These are phyloP conservation scores for Sporothrix phasma DNA, from an alignment of 2,329 filamentous ascomycete species.

Conservation along the genomic window DNA sequence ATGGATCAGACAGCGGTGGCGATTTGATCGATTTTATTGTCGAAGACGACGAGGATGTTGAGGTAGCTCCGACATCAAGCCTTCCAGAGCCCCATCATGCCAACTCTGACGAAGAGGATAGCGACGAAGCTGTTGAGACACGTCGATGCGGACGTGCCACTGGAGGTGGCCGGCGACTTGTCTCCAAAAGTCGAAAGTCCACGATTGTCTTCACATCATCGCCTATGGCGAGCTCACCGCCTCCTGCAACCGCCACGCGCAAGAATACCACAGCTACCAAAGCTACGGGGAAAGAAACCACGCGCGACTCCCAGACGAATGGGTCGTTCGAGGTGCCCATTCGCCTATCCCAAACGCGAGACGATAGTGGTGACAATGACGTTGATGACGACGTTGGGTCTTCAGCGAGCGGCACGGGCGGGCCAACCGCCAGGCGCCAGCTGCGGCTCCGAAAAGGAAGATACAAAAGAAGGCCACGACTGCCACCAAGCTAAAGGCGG, in stretches of 20 bases:
- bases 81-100: not conserved
- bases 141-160: not conserved
- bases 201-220: conserved; percentile 6
- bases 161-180: not conserved
- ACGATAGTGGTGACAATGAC: conserved; percentile 10
- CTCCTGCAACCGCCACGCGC: not conserved
- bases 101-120: not conserved
- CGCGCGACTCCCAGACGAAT: not conserved
- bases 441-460: not conserved
- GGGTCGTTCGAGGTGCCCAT: conserved; percentile 13
- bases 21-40: conserved; percentile 50
- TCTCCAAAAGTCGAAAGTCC: not conserved
- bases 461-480: not conserved
- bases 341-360: conserved; percentile 15
- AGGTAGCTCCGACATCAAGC: conserved; percentile 6
- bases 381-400: conserved; percentile 1
- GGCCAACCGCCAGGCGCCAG: not conserved
- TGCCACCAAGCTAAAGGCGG: not conserved
- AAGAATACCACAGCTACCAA: not conserved
- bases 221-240: conserved; percentile 17
- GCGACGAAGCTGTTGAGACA: not conserved
- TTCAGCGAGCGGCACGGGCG: not conserved
- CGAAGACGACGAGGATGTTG: conserved; percentile 31
- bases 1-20: conserved; percentile 38
- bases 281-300: not conserved